These are phyloP conservation scores for Pestalotiopsis sp. DNA, from an alignment of 2,329 filamentous ascomycete species.

Conservation along the genomic window DNA sequence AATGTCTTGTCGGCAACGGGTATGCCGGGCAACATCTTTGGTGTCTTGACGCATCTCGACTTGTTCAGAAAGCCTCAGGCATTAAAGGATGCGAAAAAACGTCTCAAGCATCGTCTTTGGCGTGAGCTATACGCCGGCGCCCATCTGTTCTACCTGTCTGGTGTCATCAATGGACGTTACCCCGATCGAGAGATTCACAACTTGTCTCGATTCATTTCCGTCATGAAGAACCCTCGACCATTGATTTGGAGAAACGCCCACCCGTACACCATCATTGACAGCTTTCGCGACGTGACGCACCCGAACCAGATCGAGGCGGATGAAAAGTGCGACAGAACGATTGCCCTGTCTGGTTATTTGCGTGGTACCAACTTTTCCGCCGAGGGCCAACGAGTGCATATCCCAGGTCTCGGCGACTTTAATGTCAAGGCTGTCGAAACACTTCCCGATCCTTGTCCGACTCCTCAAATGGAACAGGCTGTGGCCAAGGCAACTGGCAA, in stretches of 20 bases:
- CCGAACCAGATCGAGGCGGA: slow-evolving; percentile 90
- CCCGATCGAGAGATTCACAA: slow-evolving; percentile 97
- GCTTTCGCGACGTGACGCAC: slow-evolving; percentile 92
- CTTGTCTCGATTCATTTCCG: slow-evolving; percentile 88
- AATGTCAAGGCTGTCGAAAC: slow-evolving; percentile 82
- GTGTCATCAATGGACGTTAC: slow-evolving; percentile 94
- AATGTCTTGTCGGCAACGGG: slow-evolving; percentile 91
- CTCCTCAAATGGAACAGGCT: slow-evolving; percentile 86
- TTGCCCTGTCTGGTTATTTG: slow-evolving; percentile 91
- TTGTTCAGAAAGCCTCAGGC: slow-evolving; percentile 93
- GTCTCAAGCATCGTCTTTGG: slow-evolving; percentile 95
- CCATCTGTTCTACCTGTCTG: slow-evolving; percentile 94
- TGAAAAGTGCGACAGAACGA: slow-evolving; percentile 84
- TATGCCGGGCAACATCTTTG: slow-evolving; percentile 98
- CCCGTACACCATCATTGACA: slow-evolving; percentile 90
- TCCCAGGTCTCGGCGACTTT: slow-evolving; percentile 90
- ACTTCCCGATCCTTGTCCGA: slow-evolving; percentile 92
- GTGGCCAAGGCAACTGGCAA: slow-evolving; percentile 84
- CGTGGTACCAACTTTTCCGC: slow-evolving; percentile 93
- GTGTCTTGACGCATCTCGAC: slow-evolving; percentile 93
- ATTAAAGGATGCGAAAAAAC: slow-evolving; percentile 91
- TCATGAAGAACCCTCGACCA: slow-evolving; percentile 99
- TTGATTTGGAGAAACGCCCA: slow-evolving; percentile 95
- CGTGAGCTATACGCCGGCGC: slow-evolving; percentile 95
- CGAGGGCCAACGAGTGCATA: slow-evolving; percentile 82